These are phyloP conservation scores for Candida ficus DNA, from an alignment of 805 yeast genomes.

Conservation along the genomic window DNA sequence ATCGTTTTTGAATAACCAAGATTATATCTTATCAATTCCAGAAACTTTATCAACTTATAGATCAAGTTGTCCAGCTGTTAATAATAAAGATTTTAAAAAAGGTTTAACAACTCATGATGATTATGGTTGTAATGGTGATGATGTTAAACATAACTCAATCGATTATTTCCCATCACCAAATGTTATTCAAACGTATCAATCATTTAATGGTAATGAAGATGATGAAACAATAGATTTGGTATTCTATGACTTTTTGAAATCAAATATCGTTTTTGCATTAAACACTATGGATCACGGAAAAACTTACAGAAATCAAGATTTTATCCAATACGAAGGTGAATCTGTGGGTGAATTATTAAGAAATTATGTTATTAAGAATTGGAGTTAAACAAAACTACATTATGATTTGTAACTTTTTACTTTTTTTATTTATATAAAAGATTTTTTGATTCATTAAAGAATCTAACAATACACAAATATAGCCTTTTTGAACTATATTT, in stretches of 20 bases:
- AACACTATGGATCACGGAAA: slow-evolving; percentile 24
- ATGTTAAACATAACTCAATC: slow-evolving; percentile 60
- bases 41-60: slow-evolving; percentile 9
- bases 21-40: slow-evolving; percentile 33
- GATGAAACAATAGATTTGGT: slow-evolving; percentile 53
- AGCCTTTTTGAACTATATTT: slow-evolving; percentile 3
- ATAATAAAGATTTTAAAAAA: slow-evolving; percentile 32
- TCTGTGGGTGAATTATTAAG: slow-evolving; percentile 42
- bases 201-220: slow-evolving; percentile 23
- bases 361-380: slow-evolving; percentile 31
- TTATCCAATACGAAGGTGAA: slow-evolving; percentile 33
- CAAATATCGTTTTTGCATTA: slow-evolving; percentile 43
- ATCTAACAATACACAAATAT: slow-evolving; percentile 22
- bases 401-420: slow-evolving; percentile 3
- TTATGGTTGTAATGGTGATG: slow-evolving; percentile 84
- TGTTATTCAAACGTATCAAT: slow-evolving; percentile 55
- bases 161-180: slow-evolving; percentile 66
- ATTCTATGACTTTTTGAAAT: slow-evolving; percentile 70
- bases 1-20: slow-evolving; percentile 50
- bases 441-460: slow-evolving; percentile 6
- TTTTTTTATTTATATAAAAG: slow-evolving; percentile 13
- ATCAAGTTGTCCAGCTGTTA: slow-evolving; percentile 12
- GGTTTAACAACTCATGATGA: slow-evolving; percentile 88
- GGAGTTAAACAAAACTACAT: slow-evolving; percentile 20
- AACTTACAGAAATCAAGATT: slow-evolving; percentile 33